Percentiles rank a stretch among this genome's conserved stretches.
These are phyloP conservation scores for Pseudoturritis turrita DNA, from an alignment of 345 rosid species.

Conservation along the genomic window DNA sequence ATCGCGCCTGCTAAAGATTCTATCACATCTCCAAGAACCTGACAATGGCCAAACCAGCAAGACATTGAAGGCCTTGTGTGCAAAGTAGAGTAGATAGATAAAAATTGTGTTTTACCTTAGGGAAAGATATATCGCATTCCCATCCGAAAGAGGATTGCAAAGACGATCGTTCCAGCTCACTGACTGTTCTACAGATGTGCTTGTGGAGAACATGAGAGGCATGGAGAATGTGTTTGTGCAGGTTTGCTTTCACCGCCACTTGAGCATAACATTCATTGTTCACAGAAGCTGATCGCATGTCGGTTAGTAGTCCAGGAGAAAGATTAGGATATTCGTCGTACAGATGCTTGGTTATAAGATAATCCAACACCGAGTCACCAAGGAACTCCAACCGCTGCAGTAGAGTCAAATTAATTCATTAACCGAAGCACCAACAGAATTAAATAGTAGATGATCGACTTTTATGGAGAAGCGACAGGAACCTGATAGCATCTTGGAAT, in stretches of 20 bases:
- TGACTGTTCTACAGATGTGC: constrained; percentile 37
- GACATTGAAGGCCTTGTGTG: not conserved
- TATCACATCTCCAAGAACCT: constrained; percentile 89
- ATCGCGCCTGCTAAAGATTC: constrained; percentile 94
- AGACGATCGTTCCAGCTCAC: constrained; percentile 30
- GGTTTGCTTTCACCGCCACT: constrained; percentile 47
- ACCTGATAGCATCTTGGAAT: constrained; percentile 95
- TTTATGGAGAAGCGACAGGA: not conserved
- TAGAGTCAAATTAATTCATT: not conserved
- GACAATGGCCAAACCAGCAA: not conserved
- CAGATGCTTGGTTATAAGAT: constrained; percentile 57
- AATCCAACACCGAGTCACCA: constrained; percentile 86
- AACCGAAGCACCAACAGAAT: not conserved
- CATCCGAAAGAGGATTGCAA: constrained; percentile 58
- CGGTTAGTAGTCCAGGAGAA: constrained; percentile 79
- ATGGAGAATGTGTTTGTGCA: constrained; percentile 70
- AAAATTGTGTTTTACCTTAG: constrained; percentile 54
- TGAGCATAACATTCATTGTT: constrained; percentile 83
- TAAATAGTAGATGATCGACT: not conserved
- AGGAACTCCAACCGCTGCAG: constrained; percentile 92
- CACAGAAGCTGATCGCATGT: constrained; percentile 92
- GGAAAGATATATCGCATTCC: constrained; percentile 70
- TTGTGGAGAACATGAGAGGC: constrained; percentile 61
- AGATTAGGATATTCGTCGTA: constrained; percentile 52
- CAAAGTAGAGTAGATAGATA: not conserved